Conservation (phyloP, 2,329 filamentous ascomycete species). For the Uncinocarpus reesii region DNA sequence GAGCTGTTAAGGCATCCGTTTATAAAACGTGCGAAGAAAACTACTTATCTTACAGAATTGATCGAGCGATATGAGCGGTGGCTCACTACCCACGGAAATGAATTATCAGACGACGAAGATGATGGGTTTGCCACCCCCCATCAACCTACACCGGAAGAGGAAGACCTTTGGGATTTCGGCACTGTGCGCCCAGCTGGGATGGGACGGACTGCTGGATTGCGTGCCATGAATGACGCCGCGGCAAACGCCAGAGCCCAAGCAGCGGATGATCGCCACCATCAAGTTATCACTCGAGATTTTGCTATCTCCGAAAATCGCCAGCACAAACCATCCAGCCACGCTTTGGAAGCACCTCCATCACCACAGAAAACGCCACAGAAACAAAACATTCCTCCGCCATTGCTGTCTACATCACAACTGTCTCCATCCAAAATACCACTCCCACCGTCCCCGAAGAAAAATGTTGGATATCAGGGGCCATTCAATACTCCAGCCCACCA, state of each 20-base stretch:
- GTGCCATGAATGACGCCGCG: slow-evolving; percentile 68
- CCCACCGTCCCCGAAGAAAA: slow-evolving; percentile 49
- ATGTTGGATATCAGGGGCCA: slow-evolving; percentile 36
- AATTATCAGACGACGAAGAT: slow-evolving; percentile 57
- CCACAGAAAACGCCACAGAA: slow-evolving; percentile 51
- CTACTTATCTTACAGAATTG: slow-evolving; percentile 88
- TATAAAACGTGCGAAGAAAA: slow-evolving; percentile 83
- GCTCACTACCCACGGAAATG: slow-evolving; percentile 67
- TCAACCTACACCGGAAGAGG: slow-evolving; percentile 46
- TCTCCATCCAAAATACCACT: slow-evolving; percentile 54
- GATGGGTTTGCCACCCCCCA: slow-evolving; percentile 35
- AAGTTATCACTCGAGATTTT: slow-evolving; percentile 5
- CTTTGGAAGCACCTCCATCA: slow-evolving; percentile 41
- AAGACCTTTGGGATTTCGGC: slow-evolving; percentile 98
- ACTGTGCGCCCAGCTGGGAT: slow-evolving; percentile 75
- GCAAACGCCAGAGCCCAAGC: slow-evolving; percentile 61
- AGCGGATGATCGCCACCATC: slow-evolving; percentile 23
- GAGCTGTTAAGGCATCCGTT: slow-evolving; percentile 85
- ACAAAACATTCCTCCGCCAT: slow-evolving; percentile 31
- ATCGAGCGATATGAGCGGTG: slow-evolving; percentile 86
- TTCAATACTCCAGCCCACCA: slow-evolving; percentile 38
- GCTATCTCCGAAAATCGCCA: slow-evolving; percentile 22
- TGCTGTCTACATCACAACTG: slow-evolving; percentile 21
- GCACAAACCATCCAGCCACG: slow-evolving; percentile 22
- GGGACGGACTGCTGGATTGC: slow-evolving; percentile 52